Conservation (phyloP, 257 asterid genomes). For the Solanum clarkiae region DNA sequence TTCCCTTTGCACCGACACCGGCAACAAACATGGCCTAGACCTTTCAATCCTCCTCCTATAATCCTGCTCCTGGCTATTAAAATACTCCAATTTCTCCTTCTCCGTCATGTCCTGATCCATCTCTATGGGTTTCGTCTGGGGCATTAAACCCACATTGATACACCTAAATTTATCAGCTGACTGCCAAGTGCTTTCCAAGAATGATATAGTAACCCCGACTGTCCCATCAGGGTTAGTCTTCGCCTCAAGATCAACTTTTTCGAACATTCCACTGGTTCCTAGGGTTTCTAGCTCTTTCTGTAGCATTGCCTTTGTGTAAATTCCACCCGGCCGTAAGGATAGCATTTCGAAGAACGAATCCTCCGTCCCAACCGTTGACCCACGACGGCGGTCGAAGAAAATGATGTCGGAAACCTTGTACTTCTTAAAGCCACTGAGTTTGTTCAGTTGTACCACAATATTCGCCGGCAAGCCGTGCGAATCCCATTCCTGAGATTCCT, state of each 20-base stretch:
- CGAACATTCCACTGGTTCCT: conserved; percentile 86
- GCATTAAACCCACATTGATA: conserved; percentile 83
- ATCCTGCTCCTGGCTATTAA: conserved; percentile 61
- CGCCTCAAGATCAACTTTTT: conserved; percentile 75
- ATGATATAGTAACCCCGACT: conserved; percentile 52
- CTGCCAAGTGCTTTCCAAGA: conserved; percentile 80
- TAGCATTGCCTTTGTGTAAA: conserved; percentile 80
- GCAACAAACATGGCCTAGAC: conserved; percentile 84
- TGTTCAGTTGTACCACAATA: conserved; percentile 69
- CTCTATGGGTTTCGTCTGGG: conserved; percentile 75
- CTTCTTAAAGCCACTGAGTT: conserved; percentile 78
- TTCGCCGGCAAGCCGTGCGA: conserved; percentile 85
- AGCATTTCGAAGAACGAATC: conserved; percentile 96
- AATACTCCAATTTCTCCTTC: conserved; percentile 61
- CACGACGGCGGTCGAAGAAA: conserved; percentile 54
- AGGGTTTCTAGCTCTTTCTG: conserved; percentile 84
- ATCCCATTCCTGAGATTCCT: conserved; percentile 79
- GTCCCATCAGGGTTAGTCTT: conserved; percentile 87
- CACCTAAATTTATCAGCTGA: conserved; percentile 80
- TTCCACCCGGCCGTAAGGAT: conserved; percentile 76
- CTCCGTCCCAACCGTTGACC: conserved; percentile 56
- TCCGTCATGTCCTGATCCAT: conserved; percentile 97
- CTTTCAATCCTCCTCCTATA: conserved; percentile 65
- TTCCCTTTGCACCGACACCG: conserved; percentile 56
- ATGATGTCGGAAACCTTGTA: conserved; percentile 78